A percentile compares a stretch with the other conserved stretches of the same genome.
phyloP scores from a whole-genome alignment of 2,329 filamentous ascomycete species.

The Ascochyta fabae region DNA sequence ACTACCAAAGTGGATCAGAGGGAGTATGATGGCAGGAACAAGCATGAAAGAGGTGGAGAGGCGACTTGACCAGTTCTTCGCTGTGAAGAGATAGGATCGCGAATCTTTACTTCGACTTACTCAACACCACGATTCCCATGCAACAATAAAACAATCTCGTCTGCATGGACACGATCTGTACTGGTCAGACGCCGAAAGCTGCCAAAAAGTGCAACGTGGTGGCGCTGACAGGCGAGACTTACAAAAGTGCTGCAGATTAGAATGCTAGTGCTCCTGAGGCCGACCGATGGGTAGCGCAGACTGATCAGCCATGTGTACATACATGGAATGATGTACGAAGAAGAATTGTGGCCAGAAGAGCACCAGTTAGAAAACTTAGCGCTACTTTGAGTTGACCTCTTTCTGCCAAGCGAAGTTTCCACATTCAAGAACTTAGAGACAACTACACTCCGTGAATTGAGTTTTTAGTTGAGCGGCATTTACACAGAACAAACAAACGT shows the following conservation, averaged over 20 bases:
- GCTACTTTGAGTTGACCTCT: neutral
- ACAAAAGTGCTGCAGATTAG: slow-evolving; percentile 4
- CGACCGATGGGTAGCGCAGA: neutral
- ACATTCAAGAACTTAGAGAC: too few species aligned
- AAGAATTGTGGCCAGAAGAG: neutral
- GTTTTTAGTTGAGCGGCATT: too few species aligned
- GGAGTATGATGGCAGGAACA: slow-evolving; percentile 60
- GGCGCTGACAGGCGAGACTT: slow-evolving; percentile 17
- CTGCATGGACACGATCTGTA: neutral
- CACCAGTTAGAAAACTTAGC: neutral
- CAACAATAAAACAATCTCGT: too few species aligned
- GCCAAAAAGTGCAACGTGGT: slow-evolving; percentile 11
- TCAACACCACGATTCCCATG: neutral
- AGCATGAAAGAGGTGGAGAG: slow-evolving; percentile 54
- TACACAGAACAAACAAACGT: too few species aligned
- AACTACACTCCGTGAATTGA: too few species aligned
- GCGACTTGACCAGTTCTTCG: slow-evolving; percentile 48
- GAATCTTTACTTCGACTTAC: neutral
- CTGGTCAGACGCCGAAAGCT: neutral
- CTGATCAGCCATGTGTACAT: neutral
- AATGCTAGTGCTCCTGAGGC: neutral
- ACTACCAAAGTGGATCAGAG: slow-evolving; percentile 86
- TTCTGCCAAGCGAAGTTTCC: too few species aligned
- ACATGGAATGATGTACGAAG: neutral
- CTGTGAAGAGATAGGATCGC: slow-evolving; percentile 29